These are phyloP conservation scores for Stevia rebaudiana DNA, from an alignment of 140 eudicot species.

Conservation along the genomic window DNA sequence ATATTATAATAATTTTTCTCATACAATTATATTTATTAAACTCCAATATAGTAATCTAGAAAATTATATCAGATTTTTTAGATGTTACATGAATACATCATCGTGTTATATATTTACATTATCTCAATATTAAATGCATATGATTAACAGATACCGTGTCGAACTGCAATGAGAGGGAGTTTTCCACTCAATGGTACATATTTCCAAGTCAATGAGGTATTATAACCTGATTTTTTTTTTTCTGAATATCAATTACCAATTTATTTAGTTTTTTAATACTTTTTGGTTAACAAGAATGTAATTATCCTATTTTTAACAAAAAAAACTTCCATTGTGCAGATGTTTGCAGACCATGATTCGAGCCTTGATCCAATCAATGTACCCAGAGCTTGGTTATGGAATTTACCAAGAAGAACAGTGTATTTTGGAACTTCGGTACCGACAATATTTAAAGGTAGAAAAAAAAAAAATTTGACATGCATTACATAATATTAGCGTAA, in stretches of 20 bases:
- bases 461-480: background rate
- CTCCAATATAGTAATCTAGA: background rate
- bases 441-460: slow-evolving; percentile 81
- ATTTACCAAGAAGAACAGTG: slow-evolving; percentile 85
- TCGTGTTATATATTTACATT: background rate
- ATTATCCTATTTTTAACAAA: background rate
- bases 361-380: slow-evolving; percentile 77
- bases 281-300: background rate
- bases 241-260: background rate
- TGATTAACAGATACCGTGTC: slow-evolving; percentile 69
- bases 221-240: background rate
- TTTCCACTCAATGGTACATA: slow-evolving; percentile 91
- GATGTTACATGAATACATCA: background rate
- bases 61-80: background rate
- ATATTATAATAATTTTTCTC: background rate
- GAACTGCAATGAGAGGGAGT: slow-evolving; percentile 94
- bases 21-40: background rate
- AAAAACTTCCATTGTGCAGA: slow-evolving; percentile 38
- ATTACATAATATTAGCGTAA: background rate
- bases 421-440: slow-evolving; percentile 95
- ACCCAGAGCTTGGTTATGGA: slow-evolving; percentile 93
- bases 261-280: background rate
- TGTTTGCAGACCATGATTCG: slow-evolving; percentile 94
- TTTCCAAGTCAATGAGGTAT: slow-evolving; percentile 91
- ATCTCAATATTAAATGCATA: slow-evolving; percentile 11